These are phyloP conservation scores for Lentinula edodes DNA, from an alignment of 768 basidiomycete genomes.

Conservation along the genomic window DNA sequence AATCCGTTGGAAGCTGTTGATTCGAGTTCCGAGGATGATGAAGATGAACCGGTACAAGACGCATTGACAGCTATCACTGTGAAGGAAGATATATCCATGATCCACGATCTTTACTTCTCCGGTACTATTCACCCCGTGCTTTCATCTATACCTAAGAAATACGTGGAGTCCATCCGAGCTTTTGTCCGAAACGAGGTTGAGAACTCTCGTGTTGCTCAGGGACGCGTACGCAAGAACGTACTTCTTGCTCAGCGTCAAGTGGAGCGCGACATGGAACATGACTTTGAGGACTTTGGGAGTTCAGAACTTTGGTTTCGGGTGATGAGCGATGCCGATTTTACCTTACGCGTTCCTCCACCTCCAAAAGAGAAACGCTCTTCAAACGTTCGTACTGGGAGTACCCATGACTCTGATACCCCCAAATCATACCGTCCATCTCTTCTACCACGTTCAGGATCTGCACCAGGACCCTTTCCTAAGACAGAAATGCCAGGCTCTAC, in stretches of 20 bases:
- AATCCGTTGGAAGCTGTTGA: constrained; percentile 87
- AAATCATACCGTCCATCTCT: constrained; percentile 13
- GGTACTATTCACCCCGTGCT: constrained; percentile 53
- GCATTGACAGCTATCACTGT: constrained; percentile 54
- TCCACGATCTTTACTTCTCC: constrained; percentile 85
- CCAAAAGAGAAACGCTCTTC: constrained; percentile 8
- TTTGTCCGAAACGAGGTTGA: constrained; percentile 52
- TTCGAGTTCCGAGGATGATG: constrained; percentile 59
- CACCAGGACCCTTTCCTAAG: constrained; percentile 31
- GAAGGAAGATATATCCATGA: constrained; percentile 84
- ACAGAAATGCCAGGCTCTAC: constrained; percentile 35
- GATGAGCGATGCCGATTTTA: constrained; percentile 59
- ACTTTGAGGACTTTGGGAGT: constrained; percentile 83
- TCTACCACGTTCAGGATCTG: constrained; percentile 29
- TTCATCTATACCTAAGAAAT: constrained; percentile 60
- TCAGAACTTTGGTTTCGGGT: constrained; percentile 94
- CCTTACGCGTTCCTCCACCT: constrained; percentile 13
- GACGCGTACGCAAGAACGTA: constrained; percentile 69
- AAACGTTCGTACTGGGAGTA: constrained; percentile 9
- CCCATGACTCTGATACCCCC: constrained; percentile 9
- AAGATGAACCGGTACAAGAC: constrained; percentile 50
- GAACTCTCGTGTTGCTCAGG: constrained; percentile 36
- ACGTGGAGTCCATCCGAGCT: constrained; percentile 62
- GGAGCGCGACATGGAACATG: constrained; percentile 85
- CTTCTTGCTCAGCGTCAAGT: constrained; percentile 83